Conservation (phyloP, 1,284 basidiomycete genomes). For the Rhodotorula sp. region DNA sequence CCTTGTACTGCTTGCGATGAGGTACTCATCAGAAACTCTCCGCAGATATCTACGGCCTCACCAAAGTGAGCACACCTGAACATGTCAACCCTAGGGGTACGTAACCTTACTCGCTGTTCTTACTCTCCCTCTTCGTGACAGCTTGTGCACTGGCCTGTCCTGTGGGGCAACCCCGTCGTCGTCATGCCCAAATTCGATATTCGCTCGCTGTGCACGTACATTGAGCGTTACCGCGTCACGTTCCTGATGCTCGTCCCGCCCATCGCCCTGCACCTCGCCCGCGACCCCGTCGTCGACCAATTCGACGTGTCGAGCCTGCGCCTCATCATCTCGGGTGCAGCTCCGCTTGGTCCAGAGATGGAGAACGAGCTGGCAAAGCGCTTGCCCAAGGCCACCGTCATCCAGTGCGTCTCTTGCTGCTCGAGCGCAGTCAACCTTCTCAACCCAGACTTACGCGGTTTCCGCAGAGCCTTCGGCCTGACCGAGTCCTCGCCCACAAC, state of each 20-base stretch:
- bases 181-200: constrained; percentile 75
- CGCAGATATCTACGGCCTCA: constrained; percentile 33
- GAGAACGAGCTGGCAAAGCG: constrained; percentile 57
- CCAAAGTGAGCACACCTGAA: background rate
- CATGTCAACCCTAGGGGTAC: no score
- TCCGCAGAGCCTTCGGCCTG: constrained; percentile 66
- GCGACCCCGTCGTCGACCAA: constrained; percentile 63
- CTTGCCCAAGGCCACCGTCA: constrained; percentile 49
- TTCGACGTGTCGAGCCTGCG: constrained; percentile 67
- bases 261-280: constrained; percentile 70
- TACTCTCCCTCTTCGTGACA: constrained; percentile 47
- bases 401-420: constrained; percentile 37
- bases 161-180: constrained; percentile 62
- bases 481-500: constrained; percentile 72
- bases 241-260: constrained; percentile 75
- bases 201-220: constrained; percentile 64
- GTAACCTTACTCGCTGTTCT: background rate
- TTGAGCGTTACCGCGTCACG: constrained; percentile 68
- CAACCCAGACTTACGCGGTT: background rate
- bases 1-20: background rate
- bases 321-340: constrained; percentile 72
- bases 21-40: no score
- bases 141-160: constrained; percentile 64
- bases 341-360: constrained; percentile 70
- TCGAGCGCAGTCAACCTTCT: background rate